These are phyloP conservation scores for Apiospora pterosperma DNA, from an alignment of 2,329 filamentous ascomycete species.

Conservation along the genomic window DNA sequence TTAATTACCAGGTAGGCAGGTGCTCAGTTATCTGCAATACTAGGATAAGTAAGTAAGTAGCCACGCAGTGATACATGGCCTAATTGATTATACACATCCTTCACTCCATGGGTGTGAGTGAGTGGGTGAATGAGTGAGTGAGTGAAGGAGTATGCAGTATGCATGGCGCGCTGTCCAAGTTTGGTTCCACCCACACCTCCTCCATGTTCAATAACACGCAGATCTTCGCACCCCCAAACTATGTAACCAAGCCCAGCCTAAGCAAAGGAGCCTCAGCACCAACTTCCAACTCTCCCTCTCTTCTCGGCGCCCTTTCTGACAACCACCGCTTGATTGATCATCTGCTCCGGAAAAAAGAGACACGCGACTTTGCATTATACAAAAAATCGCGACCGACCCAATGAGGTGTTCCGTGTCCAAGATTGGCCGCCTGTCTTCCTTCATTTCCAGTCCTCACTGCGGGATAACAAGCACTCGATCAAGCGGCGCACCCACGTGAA, in stretches of 20 bases:
- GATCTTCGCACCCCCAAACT: neutral
- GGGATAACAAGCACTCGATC: neutral
- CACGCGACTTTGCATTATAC: neutral
- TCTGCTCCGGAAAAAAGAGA: neutral
- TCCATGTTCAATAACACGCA: neutral
- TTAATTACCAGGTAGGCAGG: too few species aligned
- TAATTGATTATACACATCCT: too few species aligned
- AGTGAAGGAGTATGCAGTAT: too few species aligned
- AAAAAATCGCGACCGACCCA: neutral
- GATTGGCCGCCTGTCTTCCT: neutral
- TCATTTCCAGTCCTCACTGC: neutral
- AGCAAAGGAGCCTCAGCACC: slow-evolving; percentile 2
- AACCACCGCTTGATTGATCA: neutral
- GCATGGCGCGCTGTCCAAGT: neutral
- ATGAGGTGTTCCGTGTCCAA: neutral
- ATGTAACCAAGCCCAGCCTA: slow-evolving; percentile 1
- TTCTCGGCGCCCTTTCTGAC: neutral
- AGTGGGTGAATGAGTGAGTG: too few species aligned
- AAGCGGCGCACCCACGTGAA: slow-evolving; percentile 1
- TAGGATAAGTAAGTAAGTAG: too few species aligned
- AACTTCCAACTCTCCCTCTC: neutral
- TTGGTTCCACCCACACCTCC: neutral
- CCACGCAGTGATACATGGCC: too few species aligned
- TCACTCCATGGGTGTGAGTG: too few species aligned
- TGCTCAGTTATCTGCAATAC: too few species aligned